A percentile compares a stretch with the other conserved stretches of the same genome.
phyloP scores from a whole-genome alignment of 1,284 basidiomycete genomes.

The Cryptococcus sp. region DNA sequence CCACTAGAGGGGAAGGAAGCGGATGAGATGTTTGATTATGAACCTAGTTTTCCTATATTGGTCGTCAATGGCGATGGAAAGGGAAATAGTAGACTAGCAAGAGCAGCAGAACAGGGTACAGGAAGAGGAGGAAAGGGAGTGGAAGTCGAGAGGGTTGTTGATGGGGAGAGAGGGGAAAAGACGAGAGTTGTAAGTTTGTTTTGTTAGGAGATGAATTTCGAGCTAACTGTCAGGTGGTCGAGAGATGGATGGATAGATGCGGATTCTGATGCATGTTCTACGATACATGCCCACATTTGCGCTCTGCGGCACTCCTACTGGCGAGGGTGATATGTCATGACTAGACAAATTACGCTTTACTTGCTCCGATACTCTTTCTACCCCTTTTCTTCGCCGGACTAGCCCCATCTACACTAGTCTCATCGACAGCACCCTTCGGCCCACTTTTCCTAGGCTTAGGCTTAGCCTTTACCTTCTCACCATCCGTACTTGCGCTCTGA shows the following conservation, averaged over 20 bases:
- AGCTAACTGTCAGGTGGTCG: slow-evolving; percentile 29
- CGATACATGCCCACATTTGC: no score
- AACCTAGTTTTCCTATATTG: slow-evolving; percentile 61
- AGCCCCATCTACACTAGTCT: neutral
- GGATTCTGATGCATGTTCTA: slow-evolving; percentile 27
- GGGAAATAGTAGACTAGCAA: slow-evolving; percentile 13
- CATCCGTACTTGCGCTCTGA: neutral
- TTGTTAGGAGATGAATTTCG: neutral
- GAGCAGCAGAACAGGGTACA: slow-evolving; percentile 20
- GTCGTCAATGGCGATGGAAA: slow-evolving; percentile 42
- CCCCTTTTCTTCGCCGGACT: neutral
- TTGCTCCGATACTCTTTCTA: neutral
- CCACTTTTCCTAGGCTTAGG: neutral
- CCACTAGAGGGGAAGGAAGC: slow-evolving; percentile 37
- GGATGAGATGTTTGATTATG: slow-evolving; percentile 56
- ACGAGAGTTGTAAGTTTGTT: slow-evolving; percentile 29
- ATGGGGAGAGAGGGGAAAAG: slow-evolving; percentile 30
- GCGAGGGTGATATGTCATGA: no score
- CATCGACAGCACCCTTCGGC: neutral
- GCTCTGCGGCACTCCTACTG: no score
- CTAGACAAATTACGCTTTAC: no score
- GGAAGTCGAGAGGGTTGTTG: slow-evolving; percentile 21
- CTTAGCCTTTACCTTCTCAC: neutral
- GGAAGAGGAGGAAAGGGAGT: slow-evolving; percentile 43
- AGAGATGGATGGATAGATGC: slow-evolving; percentile 47